Evolutionary conservation across 2,329 filamentous ascomycete species (phyloP), one percentile per base, ranked within the genome.

Genomic region (Penicillium concentricum): DNA sequence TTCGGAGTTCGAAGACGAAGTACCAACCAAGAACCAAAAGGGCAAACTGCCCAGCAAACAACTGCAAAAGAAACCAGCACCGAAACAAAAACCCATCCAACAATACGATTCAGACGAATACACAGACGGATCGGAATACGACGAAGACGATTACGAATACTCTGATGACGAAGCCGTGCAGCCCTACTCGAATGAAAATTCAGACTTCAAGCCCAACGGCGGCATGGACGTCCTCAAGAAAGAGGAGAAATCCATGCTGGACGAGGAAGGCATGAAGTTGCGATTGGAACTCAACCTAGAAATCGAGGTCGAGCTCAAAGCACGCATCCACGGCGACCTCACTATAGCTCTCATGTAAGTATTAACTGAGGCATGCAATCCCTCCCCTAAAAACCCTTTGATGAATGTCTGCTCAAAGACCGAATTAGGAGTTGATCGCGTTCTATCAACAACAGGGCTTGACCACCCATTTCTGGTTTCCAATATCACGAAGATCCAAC

Each of bases 271-370:
- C 65, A 74, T 86, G 61, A 80, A 82, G 63, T 65, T 86, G 71
- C 76, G 82, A 63, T 66, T 86, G 60, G 84, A 86, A 63, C 72
- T 86, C 62, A 86, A 86, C 65, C 73, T 86, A 58, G 84, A 86
- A 68, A 84, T 86, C 67, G 84, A 86, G 68, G 79, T 86, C 53
- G 82, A 86, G 67, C 72, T 86, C 45, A 86, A 86, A 76, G 84
- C 84, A n/a, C 85, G 83, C 72, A 86, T 86, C 63, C 83, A 85
- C 61, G 84, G 84, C 74, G 84, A 86, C 65, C 73, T 86, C 58
- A 86, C 84, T n/a, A 68, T 86, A 52, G 83, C 72, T 53, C 66
- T 78, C 41, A 69, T 78, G 76, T 78, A 73, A 72, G 75, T 76
- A 43, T 5, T 34, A 47, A 26, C 22, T 35, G 44, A 42, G 51